Evolutionary conservation across 2,329 filamentous ascomycete species (phyloP), one percentile per base, ranked within the genome.

Genomic region (Aspergillus cejpii): DNA sequence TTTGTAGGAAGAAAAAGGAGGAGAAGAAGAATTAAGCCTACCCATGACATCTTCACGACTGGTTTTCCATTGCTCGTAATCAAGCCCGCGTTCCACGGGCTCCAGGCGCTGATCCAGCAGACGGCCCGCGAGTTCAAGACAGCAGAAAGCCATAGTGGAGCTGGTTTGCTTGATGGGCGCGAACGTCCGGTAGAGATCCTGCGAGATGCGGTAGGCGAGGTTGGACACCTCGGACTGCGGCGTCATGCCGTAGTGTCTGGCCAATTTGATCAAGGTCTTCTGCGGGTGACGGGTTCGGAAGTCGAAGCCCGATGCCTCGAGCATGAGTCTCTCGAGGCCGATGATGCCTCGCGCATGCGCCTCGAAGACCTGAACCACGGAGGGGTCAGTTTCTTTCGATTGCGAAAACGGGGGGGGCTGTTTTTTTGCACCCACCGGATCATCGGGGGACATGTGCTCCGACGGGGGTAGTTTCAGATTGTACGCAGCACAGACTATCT

Each of bases 131-230:
- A 97, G 78, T 67, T 95, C 89, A 8, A 94, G 71, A 53, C 87
- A 80, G 7, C 85, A 84, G 58, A 94, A 78, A 1, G 86, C 87
- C 76, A 96, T 83, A 11, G 87, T 85, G n/a, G 85, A 80, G 0
- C 86, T 86, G 0, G 83, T 86, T 58, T 94, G 87, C 71, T 97
- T 97, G 46, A 97, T 75, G 6, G 90, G 90, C 1, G 88, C 84
- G 65, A 92, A 94, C 0, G 92, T 98, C 61, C 90, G 87, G 70
- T 96, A 95, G 37, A 95, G 73, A 67, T 98, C 92, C 41, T 91
- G 79, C 37, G 83, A 85, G 63, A 97, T 85, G 50, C 84, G 81
- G 69, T 89, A 95, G 0, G 87, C 87, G 0, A 81, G 76, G 12
- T 74, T 74, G 23, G 82, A 79, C 48, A 89, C 79, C 19, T 70